phyloP scores from a whole-genome alignment of 169 alveolate species.

The Neospora caninum region DNA sequence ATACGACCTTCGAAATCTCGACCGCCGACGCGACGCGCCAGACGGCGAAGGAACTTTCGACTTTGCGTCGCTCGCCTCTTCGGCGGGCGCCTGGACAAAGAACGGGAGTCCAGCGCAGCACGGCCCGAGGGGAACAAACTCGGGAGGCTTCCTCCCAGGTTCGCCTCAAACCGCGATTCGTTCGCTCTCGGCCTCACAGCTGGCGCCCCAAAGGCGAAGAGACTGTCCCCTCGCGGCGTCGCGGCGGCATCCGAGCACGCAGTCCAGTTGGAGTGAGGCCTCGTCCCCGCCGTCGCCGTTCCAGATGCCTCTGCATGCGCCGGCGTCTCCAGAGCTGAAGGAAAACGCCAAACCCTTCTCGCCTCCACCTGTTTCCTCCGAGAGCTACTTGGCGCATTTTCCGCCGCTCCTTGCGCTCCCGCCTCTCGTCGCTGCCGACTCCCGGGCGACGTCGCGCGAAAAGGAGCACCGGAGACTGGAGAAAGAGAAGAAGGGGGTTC shows the following conservation, averaged over 20 bases:
- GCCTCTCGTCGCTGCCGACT: background rate
- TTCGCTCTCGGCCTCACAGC: background rate
- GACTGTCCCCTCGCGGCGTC: too few species aligned
- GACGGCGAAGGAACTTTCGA: background rate
- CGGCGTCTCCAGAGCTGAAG: background rate
- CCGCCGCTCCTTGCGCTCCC: constrained; percentile 32
- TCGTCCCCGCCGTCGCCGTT: background rate
- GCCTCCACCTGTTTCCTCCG: background rate
- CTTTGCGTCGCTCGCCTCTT: background rate
- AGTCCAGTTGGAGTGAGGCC: background rate
- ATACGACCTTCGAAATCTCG: background rate
- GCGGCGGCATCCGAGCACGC: too few species aligned
- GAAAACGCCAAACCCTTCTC: background rate
- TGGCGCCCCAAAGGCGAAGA: too few species aligned
- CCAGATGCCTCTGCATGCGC: background rate
- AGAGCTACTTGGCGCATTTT: background rate
- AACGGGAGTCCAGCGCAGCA: too few species aligned
- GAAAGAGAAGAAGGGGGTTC: background rate
- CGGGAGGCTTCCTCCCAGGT: background rate
- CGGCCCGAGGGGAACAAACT: background rate
- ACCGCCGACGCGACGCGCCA: background rate
- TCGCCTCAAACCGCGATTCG: background rate
- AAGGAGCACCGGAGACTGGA: background rate
- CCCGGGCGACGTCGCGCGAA: too few species aligned
- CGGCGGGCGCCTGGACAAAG: too few species aligned